Evolutionary conservation across 1,139 yeast species (phyloP).

Genomic region (Yamadazyma friedrichii): DNA sequence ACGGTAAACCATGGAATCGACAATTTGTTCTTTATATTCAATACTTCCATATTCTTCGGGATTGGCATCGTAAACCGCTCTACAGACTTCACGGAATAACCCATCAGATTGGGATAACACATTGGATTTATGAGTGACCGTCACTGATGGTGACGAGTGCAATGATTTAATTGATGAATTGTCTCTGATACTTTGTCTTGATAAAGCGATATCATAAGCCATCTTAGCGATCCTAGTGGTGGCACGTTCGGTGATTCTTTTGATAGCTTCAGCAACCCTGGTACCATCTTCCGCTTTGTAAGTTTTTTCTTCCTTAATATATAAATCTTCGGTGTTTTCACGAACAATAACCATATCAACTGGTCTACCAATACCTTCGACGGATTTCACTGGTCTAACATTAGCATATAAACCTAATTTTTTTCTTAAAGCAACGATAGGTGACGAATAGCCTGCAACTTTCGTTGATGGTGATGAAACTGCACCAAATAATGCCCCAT

Average conservation of each 20-base stretch:
- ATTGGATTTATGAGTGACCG: conserved; percentile 95
- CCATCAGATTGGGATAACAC: conserved; percentile 94
- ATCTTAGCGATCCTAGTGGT: conserved; percentile 82
- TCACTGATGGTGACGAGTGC: conserved; percentile 65
- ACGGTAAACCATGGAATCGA: conserved; percentile 98
- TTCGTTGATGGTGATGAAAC: conserved; percentile 93
- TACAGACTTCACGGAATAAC: conserved; percentile 89
- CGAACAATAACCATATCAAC: conserved; percentile 97
- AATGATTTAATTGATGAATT: conserved; percentile 41
- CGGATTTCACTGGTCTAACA: conserved; percentile 96
- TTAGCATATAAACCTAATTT: conserved; percentile 92
- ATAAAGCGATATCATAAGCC: conserved; percentile 89
- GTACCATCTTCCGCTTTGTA: conserved; percentile 70
- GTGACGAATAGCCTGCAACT: conserved; percentile 96
- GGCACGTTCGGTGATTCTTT: conserved; percentile 89
- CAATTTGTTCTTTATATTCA: conserved; percentile 88
- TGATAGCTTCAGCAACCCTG: conserved; percentile 94
- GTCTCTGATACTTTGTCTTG: conserved; percentile 81
- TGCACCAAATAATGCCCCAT: conserved; percentile 97
- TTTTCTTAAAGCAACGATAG: conserved; percentile 96
- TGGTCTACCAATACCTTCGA: conserved; percentile 76
- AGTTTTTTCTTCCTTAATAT: conserved; percentile 87
- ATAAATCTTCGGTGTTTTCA: conserved; percentile 96
- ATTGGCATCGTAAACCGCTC: conserved; percentile 69
- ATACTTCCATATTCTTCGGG: conserved; percentile 55